Conservation (phyloP, 2,329 filamentous ascomycete species). For the Cytospora chrysosperma region DNA sequence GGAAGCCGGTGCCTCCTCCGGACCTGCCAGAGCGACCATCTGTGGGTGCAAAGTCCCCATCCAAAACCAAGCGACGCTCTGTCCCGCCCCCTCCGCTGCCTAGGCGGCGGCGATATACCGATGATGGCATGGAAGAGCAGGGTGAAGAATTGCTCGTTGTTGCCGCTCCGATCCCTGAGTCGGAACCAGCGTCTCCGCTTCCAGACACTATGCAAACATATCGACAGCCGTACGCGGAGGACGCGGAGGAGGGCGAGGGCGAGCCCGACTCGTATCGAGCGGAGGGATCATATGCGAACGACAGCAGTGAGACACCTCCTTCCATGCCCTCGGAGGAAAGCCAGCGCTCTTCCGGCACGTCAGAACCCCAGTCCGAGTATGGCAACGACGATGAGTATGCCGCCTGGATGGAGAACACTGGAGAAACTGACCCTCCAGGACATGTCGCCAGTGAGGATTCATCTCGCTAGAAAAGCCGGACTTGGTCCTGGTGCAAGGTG, state of each 20-base stretch:
- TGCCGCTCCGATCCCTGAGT: conserved; percentile 59
- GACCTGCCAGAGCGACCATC: conserved; percentile 24
- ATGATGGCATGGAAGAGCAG: conserved; percentile 35
- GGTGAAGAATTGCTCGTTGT: conserved; percentile 61
- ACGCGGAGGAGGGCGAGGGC: conserved; percentile 32
- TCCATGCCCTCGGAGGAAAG: conserved; percentile 5
- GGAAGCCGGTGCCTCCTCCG: conserved; percentile 59
- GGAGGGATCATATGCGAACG: conserved; percentile 1
- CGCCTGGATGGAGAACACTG: conserved; percentile 25
- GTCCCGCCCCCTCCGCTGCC: conserved; percentile 50
- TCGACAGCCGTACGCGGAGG: conserved; percentile 37
- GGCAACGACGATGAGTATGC: conserved; percentile 40
- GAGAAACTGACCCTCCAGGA: conserved; percentile 14
- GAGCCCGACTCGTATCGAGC: conserved; percentile 16
- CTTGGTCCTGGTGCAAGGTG: not conserved
- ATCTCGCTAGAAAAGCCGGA: not conserved
- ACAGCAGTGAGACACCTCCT: conserved; percentile 12
- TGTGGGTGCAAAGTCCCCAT: conserved; percentile 10
- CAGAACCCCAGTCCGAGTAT: conserved; percentile 36
- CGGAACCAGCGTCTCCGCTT: conserved; percentile 54
- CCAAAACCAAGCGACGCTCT: conserved; percentile 30
- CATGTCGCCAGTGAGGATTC: conserved; percentile 10
- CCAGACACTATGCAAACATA: conserved; percentile 35
- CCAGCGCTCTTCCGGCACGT: not conserved
- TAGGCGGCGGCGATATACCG: conserved; percentile 41